Evolutionary conservation across 148 eudicot species (phyloP), one percentile per base, ranked within the genome.

Genomic region (Pharnaceum exiguum): DNA sequence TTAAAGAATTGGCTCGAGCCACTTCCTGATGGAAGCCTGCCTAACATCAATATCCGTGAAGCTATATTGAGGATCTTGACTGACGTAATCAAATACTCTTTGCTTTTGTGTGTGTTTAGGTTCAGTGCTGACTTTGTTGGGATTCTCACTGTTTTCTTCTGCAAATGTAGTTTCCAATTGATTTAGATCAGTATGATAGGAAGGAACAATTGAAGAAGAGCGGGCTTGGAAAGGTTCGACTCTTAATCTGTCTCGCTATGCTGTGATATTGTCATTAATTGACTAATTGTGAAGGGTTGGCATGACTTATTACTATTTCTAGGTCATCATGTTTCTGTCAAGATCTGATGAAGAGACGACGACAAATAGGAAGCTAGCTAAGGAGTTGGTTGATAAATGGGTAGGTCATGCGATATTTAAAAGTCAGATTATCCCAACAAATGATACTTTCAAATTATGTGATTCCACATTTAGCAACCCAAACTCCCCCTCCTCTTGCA

Each of bases 21-120:
- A 42, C 87, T 93, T 49, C 99, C 99, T 46, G 99, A 93, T 83
- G 96, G 99, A 65, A 93, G 99, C 79, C 62, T 93, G 60, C 99
- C 99, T 25, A 93, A 89, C 64, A 93, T 89, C 58, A 93, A 93
- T 71, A 82, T 89, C 19, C 95, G 99, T 15, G 91, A 82, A 55
- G 99, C 99, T 28, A 77, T 93, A 56, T 59, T 93, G 60, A 74
- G 71, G 81, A 89, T 93, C 60, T 72, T 93, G 69, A 88, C 87
- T 62, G 99, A 93, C 64, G 99, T 93, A 89, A 60, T 38, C 31
- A 17, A 2, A 13, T 30, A 42, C 26, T 39, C 23, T 60, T 22
- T 46, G 31, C 35, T 55, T 53, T 57, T 31, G 17, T 40, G 26
- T 18, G 2, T 57, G 54, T 7, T 48, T 43, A 27, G n/a, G n/a